Base-by-base conservation (phyloP, 2,329 filamentous ascomycete genomes). In the Gnomoniopsis sp. region DNA sequence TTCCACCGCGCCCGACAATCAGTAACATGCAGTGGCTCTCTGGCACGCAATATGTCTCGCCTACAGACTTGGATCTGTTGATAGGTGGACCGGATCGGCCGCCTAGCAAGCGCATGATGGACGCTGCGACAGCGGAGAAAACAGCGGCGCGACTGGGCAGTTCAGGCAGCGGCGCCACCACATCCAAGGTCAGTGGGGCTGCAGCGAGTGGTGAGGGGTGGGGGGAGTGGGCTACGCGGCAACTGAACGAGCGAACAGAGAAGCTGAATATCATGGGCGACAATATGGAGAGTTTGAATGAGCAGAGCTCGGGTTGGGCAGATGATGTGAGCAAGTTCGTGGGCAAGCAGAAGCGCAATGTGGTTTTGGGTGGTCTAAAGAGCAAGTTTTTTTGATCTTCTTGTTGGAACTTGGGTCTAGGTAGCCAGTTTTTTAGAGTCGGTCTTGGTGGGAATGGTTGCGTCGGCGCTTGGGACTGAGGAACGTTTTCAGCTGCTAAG, bases 21-120 rank as follows among this genome's bases (percentile, higher is more conserved):
- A 96, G 90, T 21, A 96, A 96, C 67, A 75, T 99, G 41, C 92
- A 98, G 74, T 99, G 95, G 95, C 91, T 99, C 54, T 89, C 92
- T 0, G 95, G 95, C 3, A 98, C 93, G 1, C 93, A 97, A 72
- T 89, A 96, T 66, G 83, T 99, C 49, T 91, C 91, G 1, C 88
- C 91, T 0, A 81, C 87, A 2, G 95, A 99, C 67, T 86, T 99
- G 68, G 95, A 98, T 68, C 75, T 96, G 2, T 78, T 99, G 1
- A 95, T 99, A 60, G 91, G 93, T 53, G 93, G 93, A 0, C 88
- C 92, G 1, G 89, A 95, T 68, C 85, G 95, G 2, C 95, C 93
- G 3, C 88, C 91, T 1, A 95, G 90, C 61, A 96, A 96, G 74
- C 86, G 89, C 38, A 96, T 96, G 90, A 72, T 95, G 50, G 89